phyloP scores from a whole-genome alignment of 805 yeast species.

The Cephaloascus albidus region DNA sequence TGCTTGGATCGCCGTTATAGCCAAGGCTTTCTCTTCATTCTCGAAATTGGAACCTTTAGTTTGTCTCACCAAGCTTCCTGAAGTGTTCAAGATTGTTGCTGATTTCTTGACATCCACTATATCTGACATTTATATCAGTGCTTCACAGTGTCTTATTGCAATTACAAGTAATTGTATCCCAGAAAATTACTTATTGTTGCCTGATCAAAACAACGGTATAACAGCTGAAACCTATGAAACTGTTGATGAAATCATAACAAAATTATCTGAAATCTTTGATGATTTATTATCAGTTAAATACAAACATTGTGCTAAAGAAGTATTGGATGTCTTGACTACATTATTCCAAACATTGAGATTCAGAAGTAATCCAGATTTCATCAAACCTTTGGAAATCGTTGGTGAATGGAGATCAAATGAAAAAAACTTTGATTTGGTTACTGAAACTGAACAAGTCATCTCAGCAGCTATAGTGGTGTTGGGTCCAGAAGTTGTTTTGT shows the following conservation, averaged over 20 bases:
- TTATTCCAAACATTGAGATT: slow-evolving; percentile 53
- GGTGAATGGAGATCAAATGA: slow-evolving; percentile 86
- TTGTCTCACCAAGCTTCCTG: slow-evolving; percentile 49
- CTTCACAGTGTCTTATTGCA: slow-evolving; percentile 82
- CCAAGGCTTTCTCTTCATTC: slow-evolving; percentile 62
- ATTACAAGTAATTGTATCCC: slow-evolving; percentile 60
- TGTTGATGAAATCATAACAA: slow-evolving; percentile 43
- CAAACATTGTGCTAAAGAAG: slow-evolving; percentile 66
- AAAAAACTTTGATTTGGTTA: slow-evolving; percentile 53
- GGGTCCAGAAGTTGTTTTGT: slow-evolving; percentile 81
- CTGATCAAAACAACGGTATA: slow-evolving; percentile 28
- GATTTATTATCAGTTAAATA: slow-evolving; percentile 65
- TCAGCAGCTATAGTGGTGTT: slow-evolving; percentile 68
- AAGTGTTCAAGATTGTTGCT: slow-evolving; percentile 44
- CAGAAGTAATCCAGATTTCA: slow-evolving; percentile 63
- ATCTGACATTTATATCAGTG: slow-evolving; percentile 58
- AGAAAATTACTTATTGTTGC: slow-evolving; percentile 45
- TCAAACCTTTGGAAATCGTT: slow-evolving; percentile 56
- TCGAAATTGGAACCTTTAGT: slow-evolving; percentile 39
- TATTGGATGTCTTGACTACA: slow-evolving; percentile 58
- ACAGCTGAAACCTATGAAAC: slow-evolving; percentile 42
- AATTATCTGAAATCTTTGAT: slow-evolving; percentile 44
- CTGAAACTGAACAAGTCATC: slow-evolving; percentile 73
- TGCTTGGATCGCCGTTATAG: slow-evolving; percentile 91
- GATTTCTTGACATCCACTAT: slow-evolving; percentile 62